phyloP scores from a whole-genome alignment of 805 yeast genomes.

The Saccharomycopsis selenospora region DNA sequence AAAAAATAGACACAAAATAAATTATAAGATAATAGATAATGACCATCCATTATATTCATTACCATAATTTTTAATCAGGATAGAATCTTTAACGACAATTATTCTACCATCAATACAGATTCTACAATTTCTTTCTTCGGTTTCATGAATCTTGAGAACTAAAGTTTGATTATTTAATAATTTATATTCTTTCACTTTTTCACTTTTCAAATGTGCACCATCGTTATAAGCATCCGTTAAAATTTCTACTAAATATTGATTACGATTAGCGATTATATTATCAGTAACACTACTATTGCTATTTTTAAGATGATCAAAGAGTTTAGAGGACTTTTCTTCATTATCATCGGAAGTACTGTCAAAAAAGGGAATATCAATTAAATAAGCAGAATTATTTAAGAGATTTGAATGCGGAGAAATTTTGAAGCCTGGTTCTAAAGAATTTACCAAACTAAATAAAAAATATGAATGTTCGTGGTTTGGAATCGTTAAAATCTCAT shows the following conservation, averaged over 20 bases:
- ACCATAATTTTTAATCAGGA: conserved; percentile 6
- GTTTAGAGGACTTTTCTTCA: conserved; percentile 34
- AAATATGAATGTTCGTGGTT: conserved; percentile 46
- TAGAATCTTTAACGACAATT: conserved; percentile 22
- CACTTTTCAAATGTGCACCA: conserved; percentile 48
- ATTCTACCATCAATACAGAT: conserved; percentile 67
- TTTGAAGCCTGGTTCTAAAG: conserved; percentile 52
- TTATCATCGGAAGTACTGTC: background rate
- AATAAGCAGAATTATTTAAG: conserved; percentile 3
- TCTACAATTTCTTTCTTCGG: conserved; percentile 34
- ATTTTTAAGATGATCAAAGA: background rate
- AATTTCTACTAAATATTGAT: conserved; percentile 31
- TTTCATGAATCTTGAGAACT: conserved; percentile 25
- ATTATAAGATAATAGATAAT: background rate
- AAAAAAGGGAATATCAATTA: conserved; percentile 14
- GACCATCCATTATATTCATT: conserved; percentile 3
- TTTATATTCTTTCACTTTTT: conserved; percentile 24
- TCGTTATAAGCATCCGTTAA: conserved; percentile 50
- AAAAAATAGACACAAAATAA: background rate
- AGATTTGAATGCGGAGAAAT: conserved; percentile 45
- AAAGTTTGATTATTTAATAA: conserved; percentile 5
- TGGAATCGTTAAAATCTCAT: conserved; percentile 11
- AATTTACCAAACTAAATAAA: conserved; percentile 45
- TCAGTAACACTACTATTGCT: conserved; percentile 24
- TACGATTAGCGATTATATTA: conserved; percentile 29